Conservation (phyloP, 306 rosid genomes). For the Corylus avellana region DNA sequence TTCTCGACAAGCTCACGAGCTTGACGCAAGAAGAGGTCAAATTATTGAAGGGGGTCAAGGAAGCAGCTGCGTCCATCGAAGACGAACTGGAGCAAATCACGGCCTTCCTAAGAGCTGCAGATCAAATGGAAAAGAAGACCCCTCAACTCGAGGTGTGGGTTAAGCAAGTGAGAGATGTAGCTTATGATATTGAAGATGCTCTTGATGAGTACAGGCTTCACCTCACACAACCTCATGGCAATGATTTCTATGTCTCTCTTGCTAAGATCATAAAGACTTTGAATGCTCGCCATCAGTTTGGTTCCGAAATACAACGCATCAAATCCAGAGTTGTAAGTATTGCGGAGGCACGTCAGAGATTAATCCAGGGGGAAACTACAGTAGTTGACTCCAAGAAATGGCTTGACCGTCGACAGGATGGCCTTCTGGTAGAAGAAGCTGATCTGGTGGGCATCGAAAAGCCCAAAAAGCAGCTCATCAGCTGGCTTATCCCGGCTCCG, state of each 20-base stretch:
- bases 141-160: slow-evolving; percentile 50
- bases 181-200: slow-evolving; percentile 43
- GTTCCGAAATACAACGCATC: slow-evolving; percentile 26
- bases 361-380: slow-evolving; percentile 17
- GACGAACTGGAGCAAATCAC: slow-evolving; percentile 35
- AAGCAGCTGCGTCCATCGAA: slow-evolving; percentile 33
- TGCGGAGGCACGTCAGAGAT: slow-evolving; percentile 25
- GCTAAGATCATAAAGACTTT: slow-evolving; percentile 18
- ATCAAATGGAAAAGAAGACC: slow-evolving; percentile 36
- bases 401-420: slow-evolving; percentile 48
- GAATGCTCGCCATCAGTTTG: slow-evolving; percentile 45
- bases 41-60: slow-evolving; percentile 22
- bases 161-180: slow-evolving; percentile 50
- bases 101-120: slow-evolving; percentile 45
- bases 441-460: slow-evolving; percentile 55
- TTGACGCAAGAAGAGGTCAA: slow-evolving; percentile 28
- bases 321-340: slow-evolving; percentile 30
- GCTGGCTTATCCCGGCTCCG: slow-evolving; percentile 27
- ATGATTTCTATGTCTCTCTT: slow-evolving; percentile 25
- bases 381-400: slow-evolving; percentile 24
- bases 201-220: slow-evolving; percentile 40
- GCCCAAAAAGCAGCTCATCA: slow-evolving; percentile 36
- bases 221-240: slow-evolving; percentile 15
- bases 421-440: slow-evolving; percentile 55
- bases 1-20: slow-evolving; percentile 33